Conservation (phyloP, 2,329 filamentous ascomycete genomes). For the Colletotrichum horii region DNA sequence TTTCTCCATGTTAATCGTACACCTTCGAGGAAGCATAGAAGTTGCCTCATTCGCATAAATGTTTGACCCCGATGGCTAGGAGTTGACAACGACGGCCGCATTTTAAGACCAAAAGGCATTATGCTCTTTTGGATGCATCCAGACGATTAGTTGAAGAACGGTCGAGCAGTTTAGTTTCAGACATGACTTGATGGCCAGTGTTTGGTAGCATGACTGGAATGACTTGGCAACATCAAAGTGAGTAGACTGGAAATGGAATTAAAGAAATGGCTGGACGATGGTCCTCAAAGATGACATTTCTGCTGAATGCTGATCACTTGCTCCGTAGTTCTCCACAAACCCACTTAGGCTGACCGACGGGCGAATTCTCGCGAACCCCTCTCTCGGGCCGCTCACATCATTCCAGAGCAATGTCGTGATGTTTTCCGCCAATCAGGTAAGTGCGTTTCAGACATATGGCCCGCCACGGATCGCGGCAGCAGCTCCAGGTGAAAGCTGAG, state of each 20-base stretch:
- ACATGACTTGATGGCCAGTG: not conserved
- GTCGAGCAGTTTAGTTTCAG: not conserved
- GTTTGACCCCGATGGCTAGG: not conserved
- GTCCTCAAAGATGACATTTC: not conserved
- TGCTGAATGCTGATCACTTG: not conserved
- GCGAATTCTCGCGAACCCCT: not conserved
- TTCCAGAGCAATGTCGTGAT: not conserved
- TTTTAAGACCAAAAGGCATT: rapidly evolving
- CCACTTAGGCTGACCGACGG: not conserved
- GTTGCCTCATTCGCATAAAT: rapidly evolving
- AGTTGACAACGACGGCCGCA: rapidly evolving
- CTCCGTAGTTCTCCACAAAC: not conserved
- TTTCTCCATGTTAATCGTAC: not conserved
- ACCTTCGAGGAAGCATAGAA: not conserved
- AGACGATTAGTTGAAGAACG: not conserved
- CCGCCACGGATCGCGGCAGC: not conserved
- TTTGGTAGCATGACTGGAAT: not conserved
- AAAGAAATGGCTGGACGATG: not conserved
- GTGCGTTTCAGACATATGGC: not conserved
- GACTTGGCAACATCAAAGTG: not conserved
- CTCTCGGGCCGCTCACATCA: not conserved
- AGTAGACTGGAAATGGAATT: not conserved
- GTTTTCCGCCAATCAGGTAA: not conserved
- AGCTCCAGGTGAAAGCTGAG: not conserved
- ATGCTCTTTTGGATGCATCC: rapidly evolving